These are phyloP conservation scores for Davidsoniella neocaledoniae DNA, from an alignment of 2,329 filamentous ascomycete species.

Conservation along the genomic window DNA sequence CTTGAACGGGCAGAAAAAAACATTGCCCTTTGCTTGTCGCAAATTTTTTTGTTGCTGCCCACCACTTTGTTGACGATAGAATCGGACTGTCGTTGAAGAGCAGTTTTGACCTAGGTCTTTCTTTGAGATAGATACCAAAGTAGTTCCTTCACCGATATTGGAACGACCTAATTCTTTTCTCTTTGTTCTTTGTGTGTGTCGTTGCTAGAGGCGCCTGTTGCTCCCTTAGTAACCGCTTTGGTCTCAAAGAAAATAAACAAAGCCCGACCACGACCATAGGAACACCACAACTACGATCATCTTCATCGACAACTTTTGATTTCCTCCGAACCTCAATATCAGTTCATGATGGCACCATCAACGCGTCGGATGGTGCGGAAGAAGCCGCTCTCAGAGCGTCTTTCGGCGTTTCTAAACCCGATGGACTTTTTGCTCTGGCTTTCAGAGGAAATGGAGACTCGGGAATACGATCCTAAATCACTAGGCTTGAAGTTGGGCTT, in stretches of 20 bases:
- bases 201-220: too few relatives aligned
- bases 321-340: background rate
- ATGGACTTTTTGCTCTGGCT: slow-evolving; percentile 82
- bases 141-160: too few relatives aligned
- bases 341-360: slow-evolving; percentile 6
- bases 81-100: background rate
- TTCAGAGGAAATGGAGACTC: slow-evolving; percentile 81
- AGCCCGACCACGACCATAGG: background rate
- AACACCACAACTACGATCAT: background rate
- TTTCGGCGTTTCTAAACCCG: slow-evolving; percentile 66
- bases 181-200: too few relatives aligned
- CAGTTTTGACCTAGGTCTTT: too few relatives aligned
- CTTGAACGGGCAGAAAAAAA: background rate
- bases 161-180: too few relatives aligned
- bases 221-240: background rate
- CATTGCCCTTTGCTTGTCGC: background rate
- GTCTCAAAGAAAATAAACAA: background rate
- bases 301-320: background rate
- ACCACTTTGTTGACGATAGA: background rate
- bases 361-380: slow-evolving; percentile 64
- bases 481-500: slow-evolving; percentile 64
- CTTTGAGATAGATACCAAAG: too few relatives aligned
- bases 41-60: too few relatives aligned
- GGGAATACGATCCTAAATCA: slow-evolving; percentile 72
- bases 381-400: slow-evolving; percentile 61